phyloP scores from a whole-genome alignment of 2,329 filamentous ascomycete genomes.

The Elsinoe arachidis region DNA sequence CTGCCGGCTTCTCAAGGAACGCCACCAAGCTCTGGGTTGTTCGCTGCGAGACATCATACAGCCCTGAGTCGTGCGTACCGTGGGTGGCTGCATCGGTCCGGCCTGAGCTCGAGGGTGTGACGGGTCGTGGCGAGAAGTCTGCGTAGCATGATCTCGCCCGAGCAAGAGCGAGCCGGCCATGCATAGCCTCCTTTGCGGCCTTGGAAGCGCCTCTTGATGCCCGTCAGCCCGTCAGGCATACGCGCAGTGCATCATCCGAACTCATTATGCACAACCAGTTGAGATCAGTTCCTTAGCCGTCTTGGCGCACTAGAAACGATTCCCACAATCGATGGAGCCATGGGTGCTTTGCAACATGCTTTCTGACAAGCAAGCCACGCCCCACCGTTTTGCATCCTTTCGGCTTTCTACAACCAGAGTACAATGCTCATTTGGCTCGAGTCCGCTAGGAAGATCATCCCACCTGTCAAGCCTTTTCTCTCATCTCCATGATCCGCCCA shows the following conservation, averaged over 20 bases:
- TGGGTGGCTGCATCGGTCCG: not conserved
- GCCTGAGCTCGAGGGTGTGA: too few relatives aligned
- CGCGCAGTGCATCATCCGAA: not conserved
- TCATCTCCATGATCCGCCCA: not conserved
- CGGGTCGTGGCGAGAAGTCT: too few relatives aligned
- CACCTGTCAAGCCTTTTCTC: not conserved
- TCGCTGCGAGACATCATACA: not conserved
- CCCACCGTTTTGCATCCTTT: conserved; percentile 6
- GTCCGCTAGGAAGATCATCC: conserved; percentile 1
- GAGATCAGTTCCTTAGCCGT: not conserved
- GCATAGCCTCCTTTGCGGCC: not conserved
- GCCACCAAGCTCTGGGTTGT: not conserved
- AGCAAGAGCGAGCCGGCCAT: not conserved
- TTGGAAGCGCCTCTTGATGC: not conserved
- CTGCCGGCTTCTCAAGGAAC: conserved; percentile 1
- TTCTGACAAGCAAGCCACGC: conserved; percentile 7
- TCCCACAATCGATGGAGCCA: not conserved
- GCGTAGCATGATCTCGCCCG: not conserved
- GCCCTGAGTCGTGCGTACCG: not conserved
- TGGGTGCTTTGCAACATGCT: conserved; percentile 2
- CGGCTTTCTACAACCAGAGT: not conserved
- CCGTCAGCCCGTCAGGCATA: not conserved
- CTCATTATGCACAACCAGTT: not conserved
- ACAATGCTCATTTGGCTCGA: conserved; percentile 2
- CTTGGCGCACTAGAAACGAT: not conserved